Evolutionary conservation across 2,329 filamentous ascomycete species (phyloP).

Genomic region (Neonectria ditissima): DNA sequence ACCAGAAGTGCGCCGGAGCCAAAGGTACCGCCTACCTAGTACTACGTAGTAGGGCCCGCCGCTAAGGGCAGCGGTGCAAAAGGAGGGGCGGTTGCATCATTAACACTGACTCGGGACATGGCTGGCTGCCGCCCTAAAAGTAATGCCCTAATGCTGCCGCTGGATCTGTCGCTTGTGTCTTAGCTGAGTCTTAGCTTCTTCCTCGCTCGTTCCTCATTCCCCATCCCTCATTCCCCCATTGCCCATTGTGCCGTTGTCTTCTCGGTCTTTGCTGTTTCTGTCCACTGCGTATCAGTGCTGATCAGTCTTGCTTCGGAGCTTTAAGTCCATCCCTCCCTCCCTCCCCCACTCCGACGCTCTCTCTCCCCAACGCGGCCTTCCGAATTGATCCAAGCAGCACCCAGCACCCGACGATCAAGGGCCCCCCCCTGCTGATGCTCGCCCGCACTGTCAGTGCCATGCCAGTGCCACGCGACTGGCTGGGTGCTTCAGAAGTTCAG

Average conservation of each 20-base stretch:
- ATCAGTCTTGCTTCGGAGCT: conserved; percentile 1
- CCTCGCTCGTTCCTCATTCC: not conserved
- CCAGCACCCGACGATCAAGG: conserved; percentile 9
- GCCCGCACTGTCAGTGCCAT: conserved; percentile 40
- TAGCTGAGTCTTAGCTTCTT: too few relatives aligned
- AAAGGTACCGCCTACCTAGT: too few relatives aligned
- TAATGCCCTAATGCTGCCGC: too few relatives aligned
- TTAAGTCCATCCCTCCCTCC: not conserved
- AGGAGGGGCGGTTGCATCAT: conserved; percentile 42
- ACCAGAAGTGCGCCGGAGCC: not conserved
- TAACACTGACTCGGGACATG: conserved; percentile 20
- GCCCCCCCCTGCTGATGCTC: conserved; percentile 17
- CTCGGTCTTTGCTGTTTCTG: not conserved
- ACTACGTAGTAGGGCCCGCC: not conserved
- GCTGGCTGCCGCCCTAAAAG: not conserved
- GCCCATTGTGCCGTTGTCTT: not conserved
- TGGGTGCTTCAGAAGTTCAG: not conserved
- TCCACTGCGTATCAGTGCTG: not conserved
- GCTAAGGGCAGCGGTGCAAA: conserved; percentile 5
- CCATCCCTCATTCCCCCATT: not conserved
- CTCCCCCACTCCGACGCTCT: conserved; percentile 13
- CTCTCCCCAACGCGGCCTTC: conserved; percentile 6
- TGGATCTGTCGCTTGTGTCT: too few relatives aligned
- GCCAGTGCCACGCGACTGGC: conserved; percentile 41
- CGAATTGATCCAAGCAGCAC: not conserved